phyloP scores from a whole-genome alignment of 2,329 filamentous ascomycete species.

The Pseudogymnoascus sp. region DNA sequence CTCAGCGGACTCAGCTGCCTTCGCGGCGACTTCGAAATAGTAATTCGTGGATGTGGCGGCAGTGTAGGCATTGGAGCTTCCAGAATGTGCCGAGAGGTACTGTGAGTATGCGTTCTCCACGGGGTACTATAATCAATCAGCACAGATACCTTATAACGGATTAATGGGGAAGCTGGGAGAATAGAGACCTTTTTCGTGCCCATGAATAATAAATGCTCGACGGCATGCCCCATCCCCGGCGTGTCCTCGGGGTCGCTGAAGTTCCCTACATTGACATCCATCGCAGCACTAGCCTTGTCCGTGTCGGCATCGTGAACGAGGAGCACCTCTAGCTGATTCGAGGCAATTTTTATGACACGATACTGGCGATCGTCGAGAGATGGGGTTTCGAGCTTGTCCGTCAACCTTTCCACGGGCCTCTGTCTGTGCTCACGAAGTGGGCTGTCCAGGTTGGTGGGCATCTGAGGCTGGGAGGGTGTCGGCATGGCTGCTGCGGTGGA shows the following conservation, averaged over 20 bases:
- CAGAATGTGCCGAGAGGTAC: conserved; percentile 83
- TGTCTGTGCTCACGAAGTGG: conserved; percentile 27
- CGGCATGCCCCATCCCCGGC: conserved; percentile 90
- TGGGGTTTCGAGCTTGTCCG: conserved; percentile 71
- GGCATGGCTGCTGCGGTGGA: conserved; percentile 21
- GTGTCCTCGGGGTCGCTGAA: conserved; percentile 88
- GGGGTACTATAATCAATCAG: conserved; percentile 53
- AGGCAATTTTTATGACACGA: conserved; percentile 68
- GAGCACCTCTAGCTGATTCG: conserved; percentile 85
- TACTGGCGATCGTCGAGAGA: conserved; percentile 80
- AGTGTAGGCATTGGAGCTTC: conserved; percentile 91
- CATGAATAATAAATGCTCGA: conserved; percentile 92
- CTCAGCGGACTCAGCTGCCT: conserved; percentile 56
- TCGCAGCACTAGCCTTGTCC: conserved; percentile 90
- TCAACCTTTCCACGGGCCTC: conserved; percentile 36
- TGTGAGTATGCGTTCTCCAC: conserved; percentile 92
- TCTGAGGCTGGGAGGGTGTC: conserved; percentile 27
- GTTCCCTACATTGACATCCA: conserved; percentile 93
- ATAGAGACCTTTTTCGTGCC: conserved; percentile 74
- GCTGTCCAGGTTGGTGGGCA: conserved; percentile 22
- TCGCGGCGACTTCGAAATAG: conserved; percentile 89
- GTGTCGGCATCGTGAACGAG: conserved; percentile 90
- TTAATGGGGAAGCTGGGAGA: not conserved
- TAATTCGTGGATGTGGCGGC: conserved; percentile 92
- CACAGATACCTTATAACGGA: not conserved